Percentiles rank a stretch among this genome's conserved stretches.
Evolutionary conservation across 306 rosid genomes (phyloP).

Genomic region (Corylus heterophylla): DNA sequence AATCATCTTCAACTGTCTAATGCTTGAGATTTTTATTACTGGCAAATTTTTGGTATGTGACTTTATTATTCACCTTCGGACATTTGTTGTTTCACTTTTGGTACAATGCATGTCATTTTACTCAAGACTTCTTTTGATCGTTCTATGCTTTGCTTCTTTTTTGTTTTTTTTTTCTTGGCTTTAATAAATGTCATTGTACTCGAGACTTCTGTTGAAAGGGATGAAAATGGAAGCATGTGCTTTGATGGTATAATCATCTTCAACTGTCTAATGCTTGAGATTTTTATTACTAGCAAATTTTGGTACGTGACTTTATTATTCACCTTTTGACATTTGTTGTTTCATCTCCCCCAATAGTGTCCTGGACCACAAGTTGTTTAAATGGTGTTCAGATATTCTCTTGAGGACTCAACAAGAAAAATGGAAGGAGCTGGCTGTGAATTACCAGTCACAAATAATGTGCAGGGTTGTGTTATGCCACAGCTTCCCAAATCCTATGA

Average conservation of each 20-base stretch:
- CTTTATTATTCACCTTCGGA: neutral
- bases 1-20: neutral
- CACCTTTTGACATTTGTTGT: neutral
- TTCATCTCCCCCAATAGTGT: neutral
- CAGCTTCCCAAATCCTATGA: slow-evolving; percentile 5
- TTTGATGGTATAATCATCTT: neutral
- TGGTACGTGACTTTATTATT: neutral
- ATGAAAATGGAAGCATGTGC: neutral
- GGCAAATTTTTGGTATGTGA: neutral
- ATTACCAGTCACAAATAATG: neutral
- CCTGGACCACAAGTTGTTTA: neutral
- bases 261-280: neutral
- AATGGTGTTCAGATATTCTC: slow-evolving; percentile 10
- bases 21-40: neutral
- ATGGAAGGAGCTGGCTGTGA: neutral
- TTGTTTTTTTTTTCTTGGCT: neutral
- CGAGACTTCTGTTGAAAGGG: neutral
- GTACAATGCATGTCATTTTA: too few relatives aligned
- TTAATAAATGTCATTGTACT: neutral
- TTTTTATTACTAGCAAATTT: neutral
- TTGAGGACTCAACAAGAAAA: neutral
- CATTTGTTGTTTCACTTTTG: neutral
- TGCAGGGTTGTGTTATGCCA: neutral
- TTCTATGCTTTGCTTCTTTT: too few relatives aligned
- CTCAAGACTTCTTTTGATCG: too few relatives aligned